Conservation (phyloP, 164 flowering plant genomes). For the Brasenia schreberi region DNA sequence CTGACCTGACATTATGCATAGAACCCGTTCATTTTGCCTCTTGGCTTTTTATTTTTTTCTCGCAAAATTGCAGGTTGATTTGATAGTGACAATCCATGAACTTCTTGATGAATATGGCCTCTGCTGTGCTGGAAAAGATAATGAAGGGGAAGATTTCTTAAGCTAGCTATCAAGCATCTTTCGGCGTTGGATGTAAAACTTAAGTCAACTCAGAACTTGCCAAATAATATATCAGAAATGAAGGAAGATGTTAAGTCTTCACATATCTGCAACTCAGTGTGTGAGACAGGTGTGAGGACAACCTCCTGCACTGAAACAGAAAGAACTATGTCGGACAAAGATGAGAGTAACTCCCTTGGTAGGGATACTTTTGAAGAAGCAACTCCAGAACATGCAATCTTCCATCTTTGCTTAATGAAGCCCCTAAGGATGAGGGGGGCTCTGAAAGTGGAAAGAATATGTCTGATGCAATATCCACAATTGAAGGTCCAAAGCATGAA, state of each 20-base stretch:
- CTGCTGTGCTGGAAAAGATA: conserved; percentile 71
- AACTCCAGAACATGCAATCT: conserved; percentile 12
- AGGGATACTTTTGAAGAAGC: conserved; percentile 16
- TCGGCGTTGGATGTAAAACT: conserved; percentile 79
- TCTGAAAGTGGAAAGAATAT: conserved; percentile 15
- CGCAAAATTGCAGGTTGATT: conserved; percentile 45
- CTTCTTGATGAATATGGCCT: conserved; percentile 91
- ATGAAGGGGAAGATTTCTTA: conserved; percentile 77
- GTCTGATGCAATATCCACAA: conserved; percentile 4
- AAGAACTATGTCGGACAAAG: conserved; percentile 12
- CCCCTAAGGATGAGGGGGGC: conserved; percentile 12
- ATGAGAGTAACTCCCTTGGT: conserved; percentile 10
- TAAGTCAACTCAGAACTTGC: conserved; percentile 36
- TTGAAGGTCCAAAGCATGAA: conserved; percentile 14
- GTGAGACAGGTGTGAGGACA: conserved; percentile 12
- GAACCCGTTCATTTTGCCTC: neutral
- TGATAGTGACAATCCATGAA: conserved; percentile 79
- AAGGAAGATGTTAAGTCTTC: conserved; percentile 13
- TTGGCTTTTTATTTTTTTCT: neutral
- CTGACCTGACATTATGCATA: neutral
- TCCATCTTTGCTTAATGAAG: conserved; percentile 13
- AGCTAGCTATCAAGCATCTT: conserved; percentile 83
- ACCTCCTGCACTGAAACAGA: conserved; percentile 13
- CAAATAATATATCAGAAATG: conserved; percentile 16
- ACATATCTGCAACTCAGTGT: conserved; percentile 13